Conservation (phyloP, 768 basidiomycete genomes). For the Amanita phalloides region DNA sequence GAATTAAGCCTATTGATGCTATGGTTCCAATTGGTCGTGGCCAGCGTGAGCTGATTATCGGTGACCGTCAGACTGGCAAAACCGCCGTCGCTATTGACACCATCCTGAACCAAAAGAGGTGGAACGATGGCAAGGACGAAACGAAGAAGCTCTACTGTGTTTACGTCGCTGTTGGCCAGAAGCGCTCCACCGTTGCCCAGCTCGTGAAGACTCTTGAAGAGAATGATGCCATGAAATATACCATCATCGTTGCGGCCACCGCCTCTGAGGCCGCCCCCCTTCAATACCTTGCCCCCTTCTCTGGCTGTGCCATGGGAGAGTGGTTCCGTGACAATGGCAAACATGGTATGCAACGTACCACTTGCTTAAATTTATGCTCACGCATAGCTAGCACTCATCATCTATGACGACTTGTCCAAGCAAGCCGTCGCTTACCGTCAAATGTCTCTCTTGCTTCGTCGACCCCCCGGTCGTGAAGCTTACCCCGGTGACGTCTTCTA, state of each 20-base stretch:
- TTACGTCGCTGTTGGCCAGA: constrained; percentile 98
- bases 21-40: constrained; percentile 99
- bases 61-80: constrained; percentile 99
- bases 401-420: constrained; percentile 99
- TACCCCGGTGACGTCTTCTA: constrained; percentile 99
- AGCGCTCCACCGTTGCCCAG: constrained; percentile 98
- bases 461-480: constrained; percentile 99
- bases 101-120: constrained; percentile 99
- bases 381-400: constrained; percentile 66
- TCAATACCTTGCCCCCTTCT: constrained; percentile 99
- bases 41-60: constrained; percentile 99
- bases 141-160: constrained; percentile 99
- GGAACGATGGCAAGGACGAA: constrained; percentile 98
- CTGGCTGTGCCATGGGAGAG: constrained; percentile 99
- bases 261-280: constrained; percentile 99
- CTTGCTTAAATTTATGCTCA: constrained; percentile 6
- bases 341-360: constrained; percentile 55
- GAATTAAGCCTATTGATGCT: constrained; percentile 99
- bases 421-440: constrained; percentile 99
- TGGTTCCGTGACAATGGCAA: constrained; percentile 99
- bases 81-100: constrained; percentile 99
- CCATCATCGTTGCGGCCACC: constrained; percentile 98
- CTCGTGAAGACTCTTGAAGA: constrained; percentile 99
- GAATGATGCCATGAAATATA: constrained; percentile 99
- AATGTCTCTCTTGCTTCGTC: constrained; percentile 99